These are phyloP conservation scores for Amaranthus hypochondriacus DNA, from an alignment of 148 eudicot genomes.

Conservation along the genomic window DNA sequence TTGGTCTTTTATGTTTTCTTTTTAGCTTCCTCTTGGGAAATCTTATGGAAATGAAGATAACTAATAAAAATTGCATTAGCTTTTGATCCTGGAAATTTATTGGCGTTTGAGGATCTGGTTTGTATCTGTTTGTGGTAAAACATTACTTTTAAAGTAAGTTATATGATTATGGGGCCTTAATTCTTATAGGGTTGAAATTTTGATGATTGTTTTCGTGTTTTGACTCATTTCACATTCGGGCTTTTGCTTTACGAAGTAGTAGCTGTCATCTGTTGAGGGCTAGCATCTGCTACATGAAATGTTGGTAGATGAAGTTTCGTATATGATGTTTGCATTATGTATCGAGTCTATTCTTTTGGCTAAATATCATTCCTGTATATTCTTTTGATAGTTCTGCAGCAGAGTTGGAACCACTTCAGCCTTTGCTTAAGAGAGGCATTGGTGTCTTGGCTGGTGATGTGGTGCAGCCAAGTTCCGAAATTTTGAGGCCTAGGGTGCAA, in stretches of 20 bases:
- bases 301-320: background rate
- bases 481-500: conserved; percentile 71
- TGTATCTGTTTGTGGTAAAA: conserved; percentile 3
- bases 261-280: conserved; percentile 10
- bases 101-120: background rate
- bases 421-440: conserved; percentile 75
- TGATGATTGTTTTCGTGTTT: background rate
- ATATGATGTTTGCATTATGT: conserved; percentile 6
- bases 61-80: too few species aligned
- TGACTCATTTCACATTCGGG: background rate
- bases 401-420: conserved; percentile 86
- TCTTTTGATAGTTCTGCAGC: conserved; percentile 43
- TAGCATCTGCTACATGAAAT: background rate
- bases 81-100: background rate
- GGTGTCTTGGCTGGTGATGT: conserved; percentile 67
- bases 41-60: too few species aligned
- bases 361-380: conserved; percentile 4
- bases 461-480: conserved; percentile 34
- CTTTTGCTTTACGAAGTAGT: background rate
- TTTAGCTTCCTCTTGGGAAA: too few species aligned
- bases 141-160: background rate
- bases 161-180: background rate
- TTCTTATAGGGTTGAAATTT: background rate
- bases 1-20: background rate
- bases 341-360: background rate